phyloP scores from a whole-genome alignment of 768 basidiomycete genomes.

The Pholiota molesta region DNA sequence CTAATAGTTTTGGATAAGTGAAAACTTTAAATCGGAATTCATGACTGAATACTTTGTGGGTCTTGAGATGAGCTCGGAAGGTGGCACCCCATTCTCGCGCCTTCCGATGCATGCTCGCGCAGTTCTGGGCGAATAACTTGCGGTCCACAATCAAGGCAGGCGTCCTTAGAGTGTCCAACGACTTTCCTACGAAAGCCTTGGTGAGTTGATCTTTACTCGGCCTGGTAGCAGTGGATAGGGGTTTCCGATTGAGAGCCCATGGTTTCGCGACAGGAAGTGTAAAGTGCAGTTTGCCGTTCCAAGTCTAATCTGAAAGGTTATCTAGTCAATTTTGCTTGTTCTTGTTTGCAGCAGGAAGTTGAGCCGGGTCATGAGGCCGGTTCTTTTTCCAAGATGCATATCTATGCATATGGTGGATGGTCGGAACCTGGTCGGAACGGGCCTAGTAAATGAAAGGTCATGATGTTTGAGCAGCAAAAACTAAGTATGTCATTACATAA shows the following conservation, averaged over 20 bases:
- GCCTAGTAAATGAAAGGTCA: background rate
- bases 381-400: background rate
- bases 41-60: conserved; percentile 60
- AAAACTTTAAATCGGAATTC: background rate
- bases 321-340: conserved; percentile 10
- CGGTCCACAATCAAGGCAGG: conserved; percentile 83
- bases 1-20: conserved; percentile 35
- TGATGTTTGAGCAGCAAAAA: background rate
- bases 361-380: background rate
- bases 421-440: background rate
- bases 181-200: conserved; percentile 58
- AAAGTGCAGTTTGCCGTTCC: background rate
- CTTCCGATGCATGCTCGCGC: conserved; percentile 69
- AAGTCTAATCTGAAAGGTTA: background rate
- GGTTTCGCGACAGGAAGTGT: background rate
- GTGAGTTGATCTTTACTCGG: conserved; percentile 54
- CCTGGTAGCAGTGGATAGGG: conserved; percentile 21
- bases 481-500: too few species aligned
- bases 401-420: too few species aligned
- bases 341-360: conserved; percentile 12
- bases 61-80: conserved; percentile 87
- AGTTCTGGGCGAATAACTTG: conserved; percentile 71
- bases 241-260: conserved; percentile 30
- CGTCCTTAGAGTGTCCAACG: conserved; percentile 62
- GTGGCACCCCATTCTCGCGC: conserved; percentile 66